Conservation (phyloP, 129 eudicot genomes). For the Flaveria robusta region DNA sequence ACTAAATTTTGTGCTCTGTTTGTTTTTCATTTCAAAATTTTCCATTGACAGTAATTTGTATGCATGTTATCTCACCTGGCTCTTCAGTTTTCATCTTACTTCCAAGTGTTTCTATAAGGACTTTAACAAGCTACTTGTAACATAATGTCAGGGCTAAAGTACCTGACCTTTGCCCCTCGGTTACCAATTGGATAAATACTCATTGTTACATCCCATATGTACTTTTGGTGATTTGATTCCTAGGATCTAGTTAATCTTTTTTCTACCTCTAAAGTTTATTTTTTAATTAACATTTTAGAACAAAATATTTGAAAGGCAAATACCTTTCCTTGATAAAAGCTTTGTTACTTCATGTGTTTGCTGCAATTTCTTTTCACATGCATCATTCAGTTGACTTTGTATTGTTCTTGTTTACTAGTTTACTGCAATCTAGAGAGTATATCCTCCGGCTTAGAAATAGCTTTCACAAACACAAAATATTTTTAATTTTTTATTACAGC, state of each 20-base stretch:
- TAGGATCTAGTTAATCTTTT: background rate
- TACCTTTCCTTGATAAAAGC: background rate
- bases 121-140: background rate
- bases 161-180: background rate
- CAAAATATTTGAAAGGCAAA: background rate
- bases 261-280: background rate
- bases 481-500: slow-evolving; percentile 38
- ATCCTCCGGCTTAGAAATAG: background rate
- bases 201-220: background rate
- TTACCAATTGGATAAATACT: background rate
- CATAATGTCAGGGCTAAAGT: background rate
- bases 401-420: background rate
- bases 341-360: background rate
- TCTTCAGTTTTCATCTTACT: background rate
- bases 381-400: background rate
- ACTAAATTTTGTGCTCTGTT: background rate
- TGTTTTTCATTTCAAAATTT: background rate
- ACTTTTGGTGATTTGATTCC: background rate
- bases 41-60: no score
- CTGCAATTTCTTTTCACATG: background rate
- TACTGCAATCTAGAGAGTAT: slow-evolving; percentile 7
- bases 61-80: background rate
- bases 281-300: background rate
- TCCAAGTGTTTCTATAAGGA: background rate
- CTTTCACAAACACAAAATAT: slow-evolving; percentile 14